Conservation (phyloP, 305 asterid genomes). For the Caryopteris hybrid region DNA sequence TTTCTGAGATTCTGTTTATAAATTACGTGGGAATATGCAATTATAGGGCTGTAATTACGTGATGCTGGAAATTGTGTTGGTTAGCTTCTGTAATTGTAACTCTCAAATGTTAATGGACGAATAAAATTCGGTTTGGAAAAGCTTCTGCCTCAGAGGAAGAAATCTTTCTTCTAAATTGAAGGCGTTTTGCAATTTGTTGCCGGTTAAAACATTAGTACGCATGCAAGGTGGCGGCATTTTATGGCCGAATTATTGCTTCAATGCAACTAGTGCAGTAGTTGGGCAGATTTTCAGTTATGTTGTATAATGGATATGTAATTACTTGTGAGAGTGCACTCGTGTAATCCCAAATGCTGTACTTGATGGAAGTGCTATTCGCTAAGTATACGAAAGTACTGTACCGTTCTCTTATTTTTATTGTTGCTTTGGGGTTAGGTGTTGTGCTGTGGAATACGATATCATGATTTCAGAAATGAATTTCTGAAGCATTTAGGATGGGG, state of each 20-base stretch:
- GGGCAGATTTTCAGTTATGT: neutral
- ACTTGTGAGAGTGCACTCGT: neutral
- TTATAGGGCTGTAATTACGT: constrained; percentile 2
- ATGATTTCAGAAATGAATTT: neutral
- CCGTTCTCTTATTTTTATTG: neutral
- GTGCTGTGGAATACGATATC: neutral
- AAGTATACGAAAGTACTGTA: neutral
- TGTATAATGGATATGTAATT: neutral
- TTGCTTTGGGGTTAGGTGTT: neutral
- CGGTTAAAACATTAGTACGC: neutral
- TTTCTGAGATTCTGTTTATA: neutral
- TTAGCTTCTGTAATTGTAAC: constrained; percentile 10
- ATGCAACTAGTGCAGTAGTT: neutral
- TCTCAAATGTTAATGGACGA: constrained; percentile 3
- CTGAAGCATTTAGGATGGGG: neutral
- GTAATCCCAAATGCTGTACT: neutral
- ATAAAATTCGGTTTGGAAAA: constrained; percentile 7
- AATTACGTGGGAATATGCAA: neutral
- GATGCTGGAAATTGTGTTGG: constrained; percentile 11
- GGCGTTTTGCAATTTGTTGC: neutral
- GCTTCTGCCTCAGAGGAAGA: neutral
- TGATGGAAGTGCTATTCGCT: neutral
- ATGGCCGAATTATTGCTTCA: neutral
- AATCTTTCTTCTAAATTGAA: neutral
- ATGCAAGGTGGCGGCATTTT: neutral